Evolutionary conservation across 179 eudicot species (phyloP), one percentile per base, ranked within the genome.

Genomic region (Spinacia oleracea): DNA sequence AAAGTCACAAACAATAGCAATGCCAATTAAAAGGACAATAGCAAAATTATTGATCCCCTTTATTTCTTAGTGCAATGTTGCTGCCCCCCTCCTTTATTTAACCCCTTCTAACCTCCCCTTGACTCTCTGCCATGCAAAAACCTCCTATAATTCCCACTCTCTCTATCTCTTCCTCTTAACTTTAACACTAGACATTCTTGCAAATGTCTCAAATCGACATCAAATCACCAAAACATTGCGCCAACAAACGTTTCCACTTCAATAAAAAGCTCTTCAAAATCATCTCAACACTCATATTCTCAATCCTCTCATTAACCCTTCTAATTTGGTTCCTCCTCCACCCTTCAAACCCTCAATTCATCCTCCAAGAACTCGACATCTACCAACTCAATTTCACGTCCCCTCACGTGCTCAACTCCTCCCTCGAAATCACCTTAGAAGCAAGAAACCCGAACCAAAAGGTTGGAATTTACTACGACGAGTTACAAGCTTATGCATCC

Each of bases 221-320:
- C 77, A 90, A 78, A 86, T 92, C 97, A 65, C 97, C 99, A 29
- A 90, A 96, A 86, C 97, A 96, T 70, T 93, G 99, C 55, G 98
- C 89, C 23, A 77, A 92, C 72, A 83, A 91, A 90, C 88, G 91
- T 10, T 76, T 84, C 16, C 80, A 81, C 75, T 45, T 88, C 48
- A 73, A 87, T 82, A 94, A 88, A 79, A 96, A 91, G 78, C 88
- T 96, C 82, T 75, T 86, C 66, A 88, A 81, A 74, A 81, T 86
- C 40, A 81, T 89, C 82, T 85, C 88, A 5, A 86, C 98, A 25
- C 81, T 88, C 14, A 20, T 80, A 77, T 75, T 90, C 58, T 89
- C 97, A 2, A 51, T 93, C 35, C 79, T 92, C 59, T 88, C 87
- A 6, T 69, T 96, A 75, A 84, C 91, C 71, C 85, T 96, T 77